Evolutionary conservation across 2,329 filamentous ascomycete genomes (phyloP).

Genomic region (Aureobasidium sp.): DNA sequence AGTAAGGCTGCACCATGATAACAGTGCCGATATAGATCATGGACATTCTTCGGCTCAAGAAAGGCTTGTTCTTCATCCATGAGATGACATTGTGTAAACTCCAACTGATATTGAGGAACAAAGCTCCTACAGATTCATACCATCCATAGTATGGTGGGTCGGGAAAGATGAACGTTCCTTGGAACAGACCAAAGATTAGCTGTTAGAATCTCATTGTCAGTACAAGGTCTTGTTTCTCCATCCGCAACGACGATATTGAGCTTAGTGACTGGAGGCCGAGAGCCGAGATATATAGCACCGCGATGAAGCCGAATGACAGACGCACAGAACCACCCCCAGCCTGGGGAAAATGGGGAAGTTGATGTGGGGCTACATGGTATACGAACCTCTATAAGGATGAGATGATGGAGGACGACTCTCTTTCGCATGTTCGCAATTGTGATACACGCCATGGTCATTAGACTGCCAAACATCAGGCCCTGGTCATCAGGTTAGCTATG

Average conservation of each 20-base stretch:
- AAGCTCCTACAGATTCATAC: slow-evolving; percentile 56
- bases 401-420: slow-evolving; percentile 42
- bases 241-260: background rate
- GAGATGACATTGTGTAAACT: slow-evolving; percentile 59
- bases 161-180: slow-evolving; percentile 37
- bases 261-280: background rate
- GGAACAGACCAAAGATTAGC: slow-evolving; percentile 50
- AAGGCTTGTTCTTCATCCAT: slow-evolving; percentile 59
- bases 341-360: background rate
- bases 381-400: slow-evolving; percentile 44
- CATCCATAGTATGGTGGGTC: slow-evolving; percentile 51
- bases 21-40: slow-evolving; percentile 55
- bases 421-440: slow-evolving; percentile 44
- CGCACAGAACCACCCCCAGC: background rate
- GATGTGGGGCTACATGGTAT: slow-evolving; percentile 38
- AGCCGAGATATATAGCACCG: background rate
- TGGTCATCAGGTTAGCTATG: background rate
- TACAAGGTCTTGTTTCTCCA: background rate
- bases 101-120: slow-evolving; percentile 58
- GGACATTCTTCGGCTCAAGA: slow-evolving; percentile 44
- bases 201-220: slow-evolving; percentile 23
- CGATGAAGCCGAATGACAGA: background rate
- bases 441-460: slow-evolving; percentile 43
- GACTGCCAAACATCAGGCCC: slow-evolving; percentile 35
- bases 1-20: slow-evolving; percentile 54